phyloP scores from a whole-genome alignment of 2,329 filamentous ascomycete genomes.

The Colletotrichum lentis region DNA sequence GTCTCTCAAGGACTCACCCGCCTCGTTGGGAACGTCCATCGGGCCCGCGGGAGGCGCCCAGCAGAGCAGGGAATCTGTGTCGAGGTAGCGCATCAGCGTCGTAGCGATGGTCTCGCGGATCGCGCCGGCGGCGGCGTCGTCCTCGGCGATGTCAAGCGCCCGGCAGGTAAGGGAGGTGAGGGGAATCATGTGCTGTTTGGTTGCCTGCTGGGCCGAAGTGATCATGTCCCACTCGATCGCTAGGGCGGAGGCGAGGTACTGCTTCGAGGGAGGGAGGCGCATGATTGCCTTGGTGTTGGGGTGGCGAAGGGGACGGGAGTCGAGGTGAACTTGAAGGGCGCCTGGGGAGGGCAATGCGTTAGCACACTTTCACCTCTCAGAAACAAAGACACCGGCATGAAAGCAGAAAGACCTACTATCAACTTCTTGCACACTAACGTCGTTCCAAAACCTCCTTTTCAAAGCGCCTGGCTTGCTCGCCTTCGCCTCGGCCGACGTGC shows the following conservation, averaged over 20 bases:
- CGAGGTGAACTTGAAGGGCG: slow-evolving; percentile 73
- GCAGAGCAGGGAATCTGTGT: slow-evolving; percentile 92
- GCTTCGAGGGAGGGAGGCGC: slow-evolving; percentile 76
- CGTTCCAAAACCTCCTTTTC: slow-evolving; percentile 87
- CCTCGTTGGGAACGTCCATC: slow-evolving; percentile 55
- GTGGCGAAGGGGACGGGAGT: slow-evolving; percentile 80
- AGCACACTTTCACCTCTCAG: background rate
- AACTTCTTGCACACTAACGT: slow-evolving; percentile 75
- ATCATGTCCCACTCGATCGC: slow-evolving; percentile 94
- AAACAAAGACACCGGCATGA: background rate
- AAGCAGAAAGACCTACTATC: slow-evolving; percentile 59
- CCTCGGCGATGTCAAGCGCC: slow-evolving; percentile 79
- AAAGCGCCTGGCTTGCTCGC: slow-evolving; percentile 53
- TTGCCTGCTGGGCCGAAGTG: slow-evolving; percentile 80
- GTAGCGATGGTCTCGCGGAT: slow-evolving; percentile 71
- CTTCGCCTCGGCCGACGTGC: slow-evolving; percentile 47
- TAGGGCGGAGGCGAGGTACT: slow-evolving; percentile 82
- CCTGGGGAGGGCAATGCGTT: slow-evolving; percentile 43
- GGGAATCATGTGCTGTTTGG: slow-evolving; percentile 87
- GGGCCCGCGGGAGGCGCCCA: slow-evolving; percentile 72
- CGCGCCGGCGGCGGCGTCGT: slow-evolving; percentile 65
- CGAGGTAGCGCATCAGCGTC: slow-evolving; percentile 82
- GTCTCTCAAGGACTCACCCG: slow-evolving; percentile 70
- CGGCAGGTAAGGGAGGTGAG: slow-evolving; percentile 86
- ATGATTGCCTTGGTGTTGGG: slow-evolving; percentile 76